Evolutionary conservation across 2,329 filamentous ascomycete species (phyloP).

Genomic region (Colletotrichum limetticola): DNA sequence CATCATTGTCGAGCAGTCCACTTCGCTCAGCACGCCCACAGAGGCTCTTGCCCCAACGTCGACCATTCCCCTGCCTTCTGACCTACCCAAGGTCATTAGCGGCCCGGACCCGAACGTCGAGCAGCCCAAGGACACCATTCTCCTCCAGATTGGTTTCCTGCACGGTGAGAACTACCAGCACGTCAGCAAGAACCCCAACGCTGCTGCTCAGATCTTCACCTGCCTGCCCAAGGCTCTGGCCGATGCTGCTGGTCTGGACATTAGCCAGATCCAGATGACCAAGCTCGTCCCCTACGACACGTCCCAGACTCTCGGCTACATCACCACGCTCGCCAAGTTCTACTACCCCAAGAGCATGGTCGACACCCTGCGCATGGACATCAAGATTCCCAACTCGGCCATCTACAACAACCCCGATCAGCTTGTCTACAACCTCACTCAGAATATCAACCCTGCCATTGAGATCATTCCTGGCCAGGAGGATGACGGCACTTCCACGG

Average conservation of each 20-base stretch:
- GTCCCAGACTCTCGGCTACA: slow-evolving; percentile 73
- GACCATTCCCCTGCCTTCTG: slow-evolving; percentile 68
- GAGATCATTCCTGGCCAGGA: slow-evolving; percentile 66
- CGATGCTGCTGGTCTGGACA: slow-evolving; percentile 68
- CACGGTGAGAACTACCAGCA: slow-evolving; percentile 86
- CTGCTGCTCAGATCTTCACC: slow-evolving; percentile 86
- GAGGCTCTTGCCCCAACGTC: slow-evolving; percentile 53
- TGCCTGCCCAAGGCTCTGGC: slow-evolving; percentile 78
- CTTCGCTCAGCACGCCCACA: slow-evolving; percentile 52
- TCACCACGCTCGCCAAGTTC: slow-evolving; percentile 77
- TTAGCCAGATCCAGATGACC: slow-evolving; percentile 71
- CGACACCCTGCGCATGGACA: slow-evolving; percentile 72
- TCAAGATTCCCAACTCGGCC: slow-evolving; percentile 76
- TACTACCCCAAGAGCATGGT: slow-evolving; percentile 81
- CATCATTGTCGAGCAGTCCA: slow-evolving; percentile 66
- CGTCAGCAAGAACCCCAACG: slow-evolving; percentile 76
- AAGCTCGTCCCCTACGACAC: slow-evolving; percentile 84
- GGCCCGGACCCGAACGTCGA: slow-evolving; percentile 68
- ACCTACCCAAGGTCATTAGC: slow-evolving; percentile 79
- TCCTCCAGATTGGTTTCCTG: slow-evolving; percentile 88
- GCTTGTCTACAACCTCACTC: slow-evolving; percentile 78
- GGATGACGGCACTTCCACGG: slow-evolving; percentile 51
- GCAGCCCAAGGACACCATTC: slow-evolving; percentile 71
- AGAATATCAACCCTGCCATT: slow-evolving; percentile 86
- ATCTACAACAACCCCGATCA: slow-evolving; percentile 77